These are phyloP conservation scores for Pseudocercospora ulei DNA, from an alignment of 2,329 filamentous ascomycete genomes.

Conservation along the genomic window DNA sequence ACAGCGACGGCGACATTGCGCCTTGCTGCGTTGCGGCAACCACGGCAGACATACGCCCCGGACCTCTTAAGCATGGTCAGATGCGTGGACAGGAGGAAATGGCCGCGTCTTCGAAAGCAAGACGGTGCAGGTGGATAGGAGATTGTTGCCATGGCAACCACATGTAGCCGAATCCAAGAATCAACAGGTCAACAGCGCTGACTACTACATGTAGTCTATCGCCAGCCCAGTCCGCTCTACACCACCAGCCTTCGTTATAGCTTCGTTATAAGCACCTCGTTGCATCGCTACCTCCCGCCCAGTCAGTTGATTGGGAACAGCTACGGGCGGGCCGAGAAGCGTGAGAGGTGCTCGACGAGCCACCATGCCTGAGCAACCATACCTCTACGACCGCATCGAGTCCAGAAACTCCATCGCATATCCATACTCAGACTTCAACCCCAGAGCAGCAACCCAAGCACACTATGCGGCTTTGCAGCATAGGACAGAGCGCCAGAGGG, in stretches of 20 bases:
- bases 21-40: slow-evolving; percentile 16
- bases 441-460: slow-evolving; percentile 72
- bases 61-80: slow-evolving; percentile 16
- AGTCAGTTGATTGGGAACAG: background rate
- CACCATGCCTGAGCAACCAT: slow-evolving; percentile 47
- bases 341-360: background rate
- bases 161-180: background rate
- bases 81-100: background rate
- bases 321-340: background rate
- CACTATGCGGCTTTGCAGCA: slow-evolving; percentile 50
- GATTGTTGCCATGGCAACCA: slow-evolving; percentile 4
- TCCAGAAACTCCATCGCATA: slow-evolving; percentile 44
- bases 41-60: slow-evolving; percentile 20
- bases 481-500: slow-evolving; percentile 44
- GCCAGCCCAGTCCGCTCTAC: no score
- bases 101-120: background rate
- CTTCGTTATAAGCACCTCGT: slow-evolving; percentile 2
- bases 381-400: slow-evolving; percentile 55
- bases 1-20: slow-evolving; percentile 20
- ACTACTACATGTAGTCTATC: no score
- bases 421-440: slow-evolving; percentile 60
- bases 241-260: no score
- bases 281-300: background rate
- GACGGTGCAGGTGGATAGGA: background rate
- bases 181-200: no score